Base-by-base conservation (phyloP, 164 flowering plant species). In the Vitis rotundifolia region DNA sequence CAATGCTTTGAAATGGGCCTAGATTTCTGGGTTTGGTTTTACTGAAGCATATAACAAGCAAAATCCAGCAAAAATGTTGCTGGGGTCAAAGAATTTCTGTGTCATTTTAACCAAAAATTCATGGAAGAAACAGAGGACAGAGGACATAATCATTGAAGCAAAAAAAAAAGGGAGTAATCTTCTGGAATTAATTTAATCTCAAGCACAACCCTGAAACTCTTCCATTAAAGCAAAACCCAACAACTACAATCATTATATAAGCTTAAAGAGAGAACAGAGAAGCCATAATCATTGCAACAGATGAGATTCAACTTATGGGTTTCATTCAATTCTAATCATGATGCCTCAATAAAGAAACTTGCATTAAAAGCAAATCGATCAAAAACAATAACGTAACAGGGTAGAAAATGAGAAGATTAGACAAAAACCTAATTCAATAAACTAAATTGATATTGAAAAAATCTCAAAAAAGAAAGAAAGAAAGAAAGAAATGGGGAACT, bases 401-500 rank as follows among this genome's bases (percentile, higher is more conserved):
- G 44, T 2, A 22, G 26, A 22, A 37, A 37, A 37, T 3, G 0
- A 37, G 44, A 58, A 15, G 19, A 16, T 58, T 19, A 2, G 10
- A 9, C 61, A 58, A 15, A 22, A 0, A 26, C 14, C 57, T 50
- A 61, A 48, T 10, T 59, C 65, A 44, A 48, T 16, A 66, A 66
- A 63, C 54, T 57, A 50, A 63, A 51, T 51, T 26, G 3, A 52
- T 22, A 75, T 28, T 53, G 10, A 31, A 55, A 58, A 48, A 71
- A 13, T 13, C 8, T 22, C 26, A 1, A 22, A 1, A 22, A 22
- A 22, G 13, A 60, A 5, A 67, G 4, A n/a, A 52, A 53, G 4
- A 11, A 51, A 18, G 5, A 61, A 11, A 10, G 61, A 71, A 75
- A 18, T 54, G 13, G 19, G 16, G 26, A 72, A 84, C 95, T 91